Conservation (phyloP, 2,329 filamentous ascomycete genomes). For the Teratosphaeria nubilosa region DNA sequence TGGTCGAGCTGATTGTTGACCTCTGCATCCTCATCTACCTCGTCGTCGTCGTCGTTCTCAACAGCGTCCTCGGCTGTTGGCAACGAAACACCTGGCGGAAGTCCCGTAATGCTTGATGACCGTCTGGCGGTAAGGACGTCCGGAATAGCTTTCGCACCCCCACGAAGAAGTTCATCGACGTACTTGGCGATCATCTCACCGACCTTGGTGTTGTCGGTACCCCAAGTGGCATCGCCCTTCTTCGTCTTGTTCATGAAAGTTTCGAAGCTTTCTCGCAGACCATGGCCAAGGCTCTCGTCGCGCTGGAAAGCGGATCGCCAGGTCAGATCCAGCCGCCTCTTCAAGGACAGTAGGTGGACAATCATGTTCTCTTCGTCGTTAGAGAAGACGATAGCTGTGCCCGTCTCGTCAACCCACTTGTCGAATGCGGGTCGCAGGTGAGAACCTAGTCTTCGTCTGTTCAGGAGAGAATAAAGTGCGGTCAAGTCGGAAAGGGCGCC, state of each 20-base stretch:
- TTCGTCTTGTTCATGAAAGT: conserved; percentile 84
- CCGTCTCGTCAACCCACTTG: conserved; percentile 66
- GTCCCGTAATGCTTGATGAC: conserved; percentile 31
- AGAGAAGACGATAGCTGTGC: conserved; percentile 66
- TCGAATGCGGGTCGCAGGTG: conserved; percentile 65
- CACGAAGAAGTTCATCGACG: conserved; percentile 77
- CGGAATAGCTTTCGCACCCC: conserved; percentile 75
- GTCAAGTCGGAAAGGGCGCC: conserved; percentile 61
- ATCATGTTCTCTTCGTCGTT: conserved; percentile 79
- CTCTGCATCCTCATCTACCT: conserved; percentile 82
- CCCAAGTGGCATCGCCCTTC: conserved; percentile 60
- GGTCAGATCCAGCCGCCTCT: conserved; percentile 66
- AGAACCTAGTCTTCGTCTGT: conserved; percentile 59
- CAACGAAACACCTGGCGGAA: conserved; percentile 15
- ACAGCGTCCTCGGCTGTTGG: conserved; percentile 50
- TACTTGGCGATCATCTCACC: conserved; percentile 99
- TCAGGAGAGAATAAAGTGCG: conserved; percentile 67
- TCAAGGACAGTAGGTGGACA: conserved; percentile 67
- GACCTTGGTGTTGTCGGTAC: conserved; percentile 80
- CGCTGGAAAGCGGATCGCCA: conserved; percentile 67
- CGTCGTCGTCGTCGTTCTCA: conserved; percentile 48
- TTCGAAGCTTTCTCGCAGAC: conserved; percentile 75
- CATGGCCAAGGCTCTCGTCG: conserved; percentile 67
- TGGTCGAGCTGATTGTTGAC: conserved; percentile 87
- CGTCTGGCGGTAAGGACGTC: conserved; percentile 46